Percentiles rank a stretch among this genome's conserved stretches.
Evolutionary conservation across 2,329 filamentous ascomycete species (phyloP).

Genomic region (Emergomyces africanus): DNA sequence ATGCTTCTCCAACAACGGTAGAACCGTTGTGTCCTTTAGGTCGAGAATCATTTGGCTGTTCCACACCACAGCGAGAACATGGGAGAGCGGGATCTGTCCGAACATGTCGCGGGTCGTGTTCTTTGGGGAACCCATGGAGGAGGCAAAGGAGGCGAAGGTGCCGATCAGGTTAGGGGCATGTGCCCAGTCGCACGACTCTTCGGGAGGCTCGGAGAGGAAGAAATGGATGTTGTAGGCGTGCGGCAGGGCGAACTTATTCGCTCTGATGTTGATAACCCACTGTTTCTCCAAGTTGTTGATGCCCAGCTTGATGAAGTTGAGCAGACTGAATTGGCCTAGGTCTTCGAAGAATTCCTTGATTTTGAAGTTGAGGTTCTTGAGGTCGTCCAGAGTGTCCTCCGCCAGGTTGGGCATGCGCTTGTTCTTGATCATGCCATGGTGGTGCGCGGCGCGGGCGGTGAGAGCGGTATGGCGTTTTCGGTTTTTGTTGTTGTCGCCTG

Average conservation of each 20-base stretch:
- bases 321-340: slow-evolving; percentile 8
- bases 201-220: slow-evolving; percentile 48
- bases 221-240: slow-evolving; percentile 54
- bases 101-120: slow-evolving; percentile 3
- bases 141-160: slow-evolving; percentile 43
- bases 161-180: slow-evolving; percentile 46
- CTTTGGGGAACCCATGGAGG: slow-evolving; percentile 1
- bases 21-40: slow-evolving; percentile 7
- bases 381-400: background rate
- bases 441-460: background rate
- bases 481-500: slow-evolving; percentile 9
- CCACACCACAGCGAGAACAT: slow-evolving; percentile 9
- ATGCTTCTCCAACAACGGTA: slow-evolving; percentile 10
- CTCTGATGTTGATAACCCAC: slow-evolving; percentile 56
- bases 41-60: slow-evolving; percentile 6
- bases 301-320: slow-evolving; percentile 10
- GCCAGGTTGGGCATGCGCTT: slow-evolving; percentile 19
- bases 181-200: slow-evolving; percentile 39
- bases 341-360: slow-evolving; percentile 7
- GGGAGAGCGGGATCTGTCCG: slow-evolving; percentile 11
- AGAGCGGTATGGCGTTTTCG: background rate
- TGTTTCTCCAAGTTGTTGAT: slow-evolving; percentile 30
- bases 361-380: slow-evolving; percentile 8
- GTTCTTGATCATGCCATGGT: slow-evolving; percentile 15
- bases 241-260: slow-evolving; percentile 41